Evolutionary conservation across 495 filamentous ascomycete genomes (phyloP).

Genomic region (Tuber indicum): DNA sequence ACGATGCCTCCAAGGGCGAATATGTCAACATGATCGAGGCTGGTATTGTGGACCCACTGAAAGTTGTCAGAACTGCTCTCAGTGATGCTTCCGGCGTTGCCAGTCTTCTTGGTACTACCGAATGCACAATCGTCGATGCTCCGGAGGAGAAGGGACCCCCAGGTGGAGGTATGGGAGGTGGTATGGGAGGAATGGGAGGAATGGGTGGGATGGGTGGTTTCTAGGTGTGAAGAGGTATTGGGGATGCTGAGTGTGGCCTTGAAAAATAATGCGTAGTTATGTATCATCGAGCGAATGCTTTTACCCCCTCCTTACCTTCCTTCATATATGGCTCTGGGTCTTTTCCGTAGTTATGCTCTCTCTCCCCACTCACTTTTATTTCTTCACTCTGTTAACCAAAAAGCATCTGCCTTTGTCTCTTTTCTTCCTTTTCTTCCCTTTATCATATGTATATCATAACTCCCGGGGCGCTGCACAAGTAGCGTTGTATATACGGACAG

Average conservation of each 20-base stretch:
- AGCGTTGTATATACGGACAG: constrained; percentile 23
- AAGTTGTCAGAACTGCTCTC: constrained; percentile 94
- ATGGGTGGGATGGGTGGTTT: constrained; percentile 57
- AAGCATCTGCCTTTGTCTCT: constrained; percentile 18
- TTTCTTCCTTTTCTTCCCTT: constrained; percentile 8
- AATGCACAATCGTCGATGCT: constrained; percentile 94
- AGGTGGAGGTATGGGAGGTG: constrained; percentile 57
- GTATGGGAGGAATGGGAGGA: constrained; percentile 67
- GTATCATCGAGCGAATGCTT: constrained; percentile 44
- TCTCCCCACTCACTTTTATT: constrained; percentile 28
- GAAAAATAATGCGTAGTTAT: constrained; percentile 47
- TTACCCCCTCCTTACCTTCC: constrained; percentile 41
- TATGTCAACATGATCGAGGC: constrained; percentile 97
- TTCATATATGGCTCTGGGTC: constrained; percentile 40
- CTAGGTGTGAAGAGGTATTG: constrained; percentile 31
- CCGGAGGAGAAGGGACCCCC: constrained; percentile 75
- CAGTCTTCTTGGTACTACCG: constrained; percentile 93
- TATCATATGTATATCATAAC: constrained; percentile 19
- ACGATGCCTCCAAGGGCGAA: constrained; percentile 89
- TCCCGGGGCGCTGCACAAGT: constrained; percentile 7
- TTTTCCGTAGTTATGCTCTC: constrained; percentile 22
- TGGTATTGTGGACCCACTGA: constrained; percentile 97
- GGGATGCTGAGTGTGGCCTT: constrained; percentile 42
- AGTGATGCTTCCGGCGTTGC: constrained; percentile 94
- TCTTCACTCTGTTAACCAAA: constrained; percentile 17